Base-by-base conservation (phyloP, 148 eudicot species). In the Amaranthus palmeri region DNA sequence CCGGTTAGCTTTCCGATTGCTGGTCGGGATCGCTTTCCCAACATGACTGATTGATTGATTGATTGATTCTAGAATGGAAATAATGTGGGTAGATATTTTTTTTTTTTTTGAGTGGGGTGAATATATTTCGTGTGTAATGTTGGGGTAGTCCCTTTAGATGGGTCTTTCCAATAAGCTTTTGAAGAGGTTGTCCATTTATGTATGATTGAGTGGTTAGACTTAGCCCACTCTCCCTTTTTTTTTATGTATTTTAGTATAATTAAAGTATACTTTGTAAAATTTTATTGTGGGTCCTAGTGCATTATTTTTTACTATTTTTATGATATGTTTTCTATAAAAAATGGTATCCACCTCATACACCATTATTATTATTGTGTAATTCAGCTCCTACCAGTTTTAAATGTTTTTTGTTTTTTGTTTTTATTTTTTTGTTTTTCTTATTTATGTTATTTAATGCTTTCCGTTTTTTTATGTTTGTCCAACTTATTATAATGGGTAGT, bases 171-270 rank as follows among this genome's bases (percentile, higher is more conserved):
- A 61, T 65, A 47, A 72, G 68, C 43, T 57, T 55, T 65, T 70
- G 63, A 61, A 70, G 67, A 53, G 74, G 43, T 76, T 72, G 63
- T 60, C 54, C 53, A 73, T 64, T 67, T 71, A 79, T 73, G 80
- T 42, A 67, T 66, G 79, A 72, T 79, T 79, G 84, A 85, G 85
- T 80, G 75, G 85, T 71, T 85, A 47, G 80, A 67, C 82, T 78
- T 52, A 54, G 86, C 86, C 85, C 85, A 83, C 76, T 78, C 4
- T 8, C 54, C 60, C 52, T 67, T 77, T 72, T 40, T 36, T 75
- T 10, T 52, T 42, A 7, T 55, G 14, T 48, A 25, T 63, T 48
- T 65, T 64, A 62, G 46, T 41, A 4, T 13, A 50, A 47, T 44
- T 25, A 11, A 2, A 2, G 2, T 2, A 64, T 46, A 4, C 41